phyloP scores from a whole-genome alignment of 208 protist species.

The Acanthamoeba royreba region DNA sequence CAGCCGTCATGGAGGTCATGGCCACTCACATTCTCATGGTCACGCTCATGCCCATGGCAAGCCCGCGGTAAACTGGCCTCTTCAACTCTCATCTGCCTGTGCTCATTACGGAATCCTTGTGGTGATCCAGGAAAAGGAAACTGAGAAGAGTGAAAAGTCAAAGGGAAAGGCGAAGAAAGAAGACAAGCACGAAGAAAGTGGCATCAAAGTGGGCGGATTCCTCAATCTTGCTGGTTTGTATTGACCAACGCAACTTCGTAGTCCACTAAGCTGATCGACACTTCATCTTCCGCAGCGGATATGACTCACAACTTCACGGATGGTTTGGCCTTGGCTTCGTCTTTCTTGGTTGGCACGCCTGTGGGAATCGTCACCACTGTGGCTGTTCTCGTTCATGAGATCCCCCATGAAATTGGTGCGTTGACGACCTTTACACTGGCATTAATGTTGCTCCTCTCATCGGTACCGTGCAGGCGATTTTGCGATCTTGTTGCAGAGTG shows the following conservation, averaged over 20 bases:
- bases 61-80: background rate
- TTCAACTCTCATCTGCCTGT: too few species aligned
- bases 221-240: background rate
- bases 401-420: constrained; percentile 68
- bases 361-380: constrained; percentile 65
- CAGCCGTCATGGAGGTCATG: background rate
- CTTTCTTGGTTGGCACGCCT: constrained; percentile 39
- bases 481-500: constrained; percentile 66
- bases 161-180: constrained; percentile 22
- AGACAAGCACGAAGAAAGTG: background rate
- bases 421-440: background rate
- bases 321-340: constrained; percentile 69
- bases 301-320: constrained; percentile 75
- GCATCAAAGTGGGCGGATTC: background rate
- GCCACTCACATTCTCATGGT: constrained; percentile 38
- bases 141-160: background rate
- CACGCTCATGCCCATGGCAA: background rate
- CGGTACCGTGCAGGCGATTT: constrained; percentile 54
- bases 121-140: background rate
- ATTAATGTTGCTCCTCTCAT: background rate
- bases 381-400: constrained; percentile 72
- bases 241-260: background rate
- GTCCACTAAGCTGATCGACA: constrained; percentile 44
- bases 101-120: background rate
- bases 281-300: constrained; percentile 47